Percentiles rank a stretch among this genome's conserved stretches.
phyloP scores from a whole-genome alignment of 441 rosid genomes.

The Pelargonium fulgidum region DNA sequence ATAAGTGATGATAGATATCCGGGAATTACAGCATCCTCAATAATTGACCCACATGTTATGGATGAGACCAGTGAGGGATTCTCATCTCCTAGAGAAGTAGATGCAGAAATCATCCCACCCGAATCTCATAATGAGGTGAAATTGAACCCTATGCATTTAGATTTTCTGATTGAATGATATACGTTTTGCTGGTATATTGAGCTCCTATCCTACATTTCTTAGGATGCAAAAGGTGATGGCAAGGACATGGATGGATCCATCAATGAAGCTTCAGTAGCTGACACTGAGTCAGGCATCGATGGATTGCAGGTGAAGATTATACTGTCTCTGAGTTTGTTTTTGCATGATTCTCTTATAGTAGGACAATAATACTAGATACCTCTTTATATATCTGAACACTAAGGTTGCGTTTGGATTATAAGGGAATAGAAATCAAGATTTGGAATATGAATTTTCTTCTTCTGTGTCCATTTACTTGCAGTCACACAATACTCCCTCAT shows the following conservation, averaged over 20 bases:
- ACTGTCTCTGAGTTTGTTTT: conserved; percentile 1
- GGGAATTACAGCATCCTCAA: conserved; percentile 34
- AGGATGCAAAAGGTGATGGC: conserved; percentile 38
- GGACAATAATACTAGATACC: neutral
- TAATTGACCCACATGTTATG: conserved; percentile 41
- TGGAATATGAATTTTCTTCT: neutral
- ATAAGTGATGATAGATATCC: conserved; percentile 39
- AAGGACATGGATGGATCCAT: conserved; percentile 39
- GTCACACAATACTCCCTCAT: too few species aligned
- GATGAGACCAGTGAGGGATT: conserved; percentile 34
- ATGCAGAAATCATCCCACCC: conserved; percentile 28
- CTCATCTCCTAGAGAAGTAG: conserved; percentile 28
- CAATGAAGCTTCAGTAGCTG: conserved; percentile 50
- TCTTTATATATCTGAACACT: neutral
- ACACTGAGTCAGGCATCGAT: conserved; percentile 71
- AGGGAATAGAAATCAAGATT: neutral
- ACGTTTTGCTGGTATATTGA: conserved; percentile 15
- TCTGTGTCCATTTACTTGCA: too few species aligned
- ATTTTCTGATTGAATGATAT: neutral
- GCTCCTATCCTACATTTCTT: conserved; percentile 17
- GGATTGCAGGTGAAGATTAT: conserved; percentile 63
- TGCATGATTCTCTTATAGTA: neutral
- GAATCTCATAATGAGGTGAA: conserved; percentile 48
- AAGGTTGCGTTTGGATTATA: neutral
- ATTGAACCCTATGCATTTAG: conserved; percentile 9